Evolutionary conservation across 2,329 filamentous ascomycete species (phyloP).

Genomic region (Xylaria polymorpha): DNA sequence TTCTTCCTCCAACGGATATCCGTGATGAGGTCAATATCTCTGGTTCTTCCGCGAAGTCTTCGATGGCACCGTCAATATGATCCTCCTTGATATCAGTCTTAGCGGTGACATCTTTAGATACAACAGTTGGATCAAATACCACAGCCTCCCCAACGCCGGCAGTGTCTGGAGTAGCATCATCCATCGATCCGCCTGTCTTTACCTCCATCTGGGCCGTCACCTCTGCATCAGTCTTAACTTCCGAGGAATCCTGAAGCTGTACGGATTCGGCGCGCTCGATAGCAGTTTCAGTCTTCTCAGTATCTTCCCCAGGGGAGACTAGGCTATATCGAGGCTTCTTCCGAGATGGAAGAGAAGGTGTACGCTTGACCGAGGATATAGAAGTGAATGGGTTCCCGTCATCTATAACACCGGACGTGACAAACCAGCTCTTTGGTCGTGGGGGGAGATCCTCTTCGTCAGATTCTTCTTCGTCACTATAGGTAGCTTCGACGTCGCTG

Average conservation of each 20-base stretch:
- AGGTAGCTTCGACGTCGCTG: constrained; percentile 71
- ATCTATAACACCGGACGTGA: constrained; percentile 49
- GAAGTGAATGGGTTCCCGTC: constrained; percentile 52
- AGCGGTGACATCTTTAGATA: constrained; percentile 27
- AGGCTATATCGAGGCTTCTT: constrained; percentile 40
- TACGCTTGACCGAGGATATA: constrained; percentile 50
- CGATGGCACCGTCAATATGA: constrained; percentile 53
- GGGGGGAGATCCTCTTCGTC: constrained; percentile 52
- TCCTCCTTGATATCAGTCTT: constrained; percentile 47
- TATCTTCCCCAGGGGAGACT: constrained; percentile 4
- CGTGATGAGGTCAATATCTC: constrained; percentile 68
- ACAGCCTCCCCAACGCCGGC: constrained; percentile 35
- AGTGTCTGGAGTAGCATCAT: constrained; percentile 33
- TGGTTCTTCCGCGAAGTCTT: constrained; percentile 69
- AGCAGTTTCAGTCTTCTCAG: neutral
- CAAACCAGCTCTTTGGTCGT: constrained; percentile 62
- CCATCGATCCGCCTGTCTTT: constrained; percentile 24
- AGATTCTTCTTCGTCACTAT: constrained; percentile 71
- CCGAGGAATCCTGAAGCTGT: constrained; percentile 12
- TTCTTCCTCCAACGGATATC: constrained; percentile 65
- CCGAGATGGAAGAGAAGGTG: constrained; percentile 44
- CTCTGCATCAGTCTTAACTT: constrained; percentile 24
- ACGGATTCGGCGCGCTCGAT: neutral
- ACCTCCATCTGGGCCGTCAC: neutral
- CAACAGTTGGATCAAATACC: constrained; percentile 25